Conservation (phyloP, 2,329 filamentous ascomycete genomes). For the Mycosphaerella sp. region DNA sequence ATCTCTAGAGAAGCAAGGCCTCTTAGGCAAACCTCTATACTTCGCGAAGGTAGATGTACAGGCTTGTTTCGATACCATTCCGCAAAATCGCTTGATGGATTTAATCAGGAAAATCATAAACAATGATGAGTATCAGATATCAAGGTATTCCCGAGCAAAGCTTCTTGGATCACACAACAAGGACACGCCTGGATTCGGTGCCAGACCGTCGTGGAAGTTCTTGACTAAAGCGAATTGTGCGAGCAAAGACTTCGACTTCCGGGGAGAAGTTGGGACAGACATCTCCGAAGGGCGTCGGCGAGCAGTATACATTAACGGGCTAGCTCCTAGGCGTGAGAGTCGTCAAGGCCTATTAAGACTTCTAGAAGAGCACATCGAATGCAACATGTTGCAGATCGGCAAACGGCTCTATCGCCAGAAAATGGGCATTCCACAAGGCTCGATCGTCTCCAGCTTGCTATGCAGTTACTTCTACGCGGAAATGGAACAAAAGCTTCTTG, state of each 20-base stretch:
- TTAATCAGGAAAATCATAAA: constrained; percentile 56
- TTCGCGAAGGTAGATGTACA: constrained; percentile 92
- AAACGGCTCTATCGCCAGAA: constrained; percentile 85
- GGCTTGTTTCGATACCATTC: constrained; percentile 92
- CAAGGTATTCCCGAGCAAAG: constrained; percentile 68
- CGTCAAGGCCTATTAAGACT: constrained; percentile 60
- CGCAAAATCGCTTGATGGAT: constrained; percentile 65
- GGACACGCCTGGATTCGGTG: constrained; percentile 32
- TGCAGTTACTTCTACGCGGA: constrained; percentile 97
- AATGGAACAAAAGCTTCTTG: constrained; percentile 64
- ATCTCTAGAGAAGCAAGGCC: constrained; percentile 36
- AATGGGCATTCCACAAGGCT: constrained; percentile 87
- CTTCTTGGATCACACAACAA: constrained; percentile 38
- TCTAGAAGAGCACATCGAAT: constrained; percentile 69
- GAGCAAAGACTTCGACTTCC: constrained; percentile 30
- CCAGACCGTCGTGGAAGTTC: constrained; percentile 37
- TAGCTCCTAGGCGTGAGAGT: constrained; percentile 53
- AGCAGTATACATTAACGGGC: constrained; percentile 70
- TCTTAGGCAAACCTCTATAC: constrained; percentile 52
- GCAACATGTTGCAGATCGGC: constrained; percentile 81
- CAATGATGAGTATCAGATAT: constrained; percentile 61
- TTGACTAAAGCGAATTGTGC: constrained; percentile 37
- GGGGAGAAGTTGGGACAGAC: constrained; percentile 24
- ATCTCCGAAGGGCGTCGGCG: constrained; percentile 44
- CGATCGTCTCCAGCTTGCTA: constrained; percentile 74